Base-by-base conservation (phyloP, 305 asterid species). In the Striga hermonthica region DNA sequence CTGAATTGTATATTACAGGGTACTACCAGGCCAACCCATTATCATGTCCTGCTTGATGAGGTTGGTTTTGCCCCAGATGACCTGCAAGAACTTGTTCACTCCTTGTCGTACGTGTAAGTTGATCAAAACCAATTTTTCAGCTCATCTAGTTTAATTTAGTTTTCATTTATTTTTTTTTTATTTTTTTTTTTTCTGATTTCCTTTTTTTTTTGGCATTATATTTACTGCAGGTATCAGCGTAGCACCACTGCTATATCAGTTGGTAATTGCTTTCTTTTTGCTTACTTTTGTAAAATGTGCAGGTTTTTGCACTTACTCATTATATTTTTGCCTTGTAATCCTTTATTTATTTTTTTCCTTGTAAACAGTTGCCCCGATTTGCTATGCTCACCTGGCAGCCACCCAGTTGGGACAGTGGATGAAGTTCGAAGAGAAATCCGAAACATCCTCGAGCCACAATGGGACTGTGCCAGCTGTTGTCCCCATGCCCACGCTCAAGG, bases 51-150 rank as follows among this genome's bases (percentile, higher is more conserved):
- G 56, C 41, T 78, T 4, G 97, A 90, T 34, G 86, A 88, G 77
- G 81, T 86, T 8, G 96, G 95, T 34, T 83, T 86, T 39, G 76
- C 95, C 3, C 78, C 96, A 0, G 96, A 90, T 58, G 97, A 88
- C n/a, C 72, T 90, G 34, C 97, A 90, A 82, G 95, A 90, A 69
- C 87, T 90, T 44, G 96, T 89, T 15, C 96, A 86, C 55, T 73
- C 86, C 6, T 77, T 93, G 8, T 93, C 97, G 0, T 93, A 90
- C 13, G 97, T 92, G 98, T 92, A 80, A 84, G 97, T 56, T 39
- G 13, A 34, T 55, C 11, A 7, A 55, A 55, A 22, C 31, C 31
- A 22, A 22, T 22, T 22, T 22, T 22, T 56, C 41, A 34, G 35
- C 60, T 56, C 41, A 9, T 0, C 6, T 11, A 4, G 41, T 56